Evolutionary conservation across 176 grass and related monocot genomes (phyloP), one percentile per base, ranked within the genome.

Genomic region (Sorghum bicolor): DNA sequence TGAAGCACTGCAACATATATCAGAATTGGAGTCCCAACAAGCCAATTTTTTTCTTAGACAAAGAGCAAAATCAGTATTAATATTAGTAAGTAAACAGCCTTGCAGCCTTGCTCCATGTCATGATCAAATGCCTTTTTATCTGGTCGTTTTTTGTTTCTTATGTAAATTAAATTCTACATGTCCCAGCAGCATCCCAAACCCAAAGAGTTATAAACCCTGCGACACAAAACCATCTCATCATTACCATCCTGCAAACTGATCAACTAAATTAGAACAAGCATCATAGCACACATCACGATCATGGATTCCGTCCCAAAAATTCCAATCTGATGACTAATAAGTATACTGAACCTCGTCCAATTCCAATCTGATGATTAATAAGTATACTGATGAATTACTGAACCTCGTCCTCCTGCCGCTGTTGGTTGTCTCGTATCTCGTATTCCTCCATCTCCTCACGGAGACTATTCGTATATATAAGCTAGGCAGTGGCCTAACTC

Each of bases 351-450:
- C n/a, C n/a, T n/a, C n/a, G n/a, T n/a, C n/a, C n/a, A n/a, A n/a
- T n/a, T n/a, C n/a, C n/a, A n/a, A n/a, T n/a, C n/a, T n/a, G n/a
- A n/a, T n/a, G n/a, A n/a, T n/a, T n/a, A n/a, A n/a, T n/a, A n/a
- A n/a, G n/a, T n/a, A n/a, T n/a, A n/a, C n/a, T n/a, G n/a, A n/a
- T 36, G 45, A 28, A 34, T 64, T 38, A 82, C 17, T 36, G 47
- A 7, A 88, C 81, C 80, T 83, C 86, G 53, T 83, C 80, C 52
- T 53, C 80, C 65, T 78, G 80, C 26, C 80, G 64, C 86, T 64
- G 64, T 31, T 30, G 73, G 55, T 88, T 83, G 80, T 78, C 74
- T 71, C 80, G 64, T 67, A 77, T 70, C 65, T 88, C 73, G 9
- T 80, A 61, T 26, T 60, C 28, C 20, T 40, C 40, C 0, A 26